These are phyloP conservation scores for Ganoderma leucocontextum DNA, from an alignment of 1,284 basidiomycete species.

Conservation along the genomic window DNA sequence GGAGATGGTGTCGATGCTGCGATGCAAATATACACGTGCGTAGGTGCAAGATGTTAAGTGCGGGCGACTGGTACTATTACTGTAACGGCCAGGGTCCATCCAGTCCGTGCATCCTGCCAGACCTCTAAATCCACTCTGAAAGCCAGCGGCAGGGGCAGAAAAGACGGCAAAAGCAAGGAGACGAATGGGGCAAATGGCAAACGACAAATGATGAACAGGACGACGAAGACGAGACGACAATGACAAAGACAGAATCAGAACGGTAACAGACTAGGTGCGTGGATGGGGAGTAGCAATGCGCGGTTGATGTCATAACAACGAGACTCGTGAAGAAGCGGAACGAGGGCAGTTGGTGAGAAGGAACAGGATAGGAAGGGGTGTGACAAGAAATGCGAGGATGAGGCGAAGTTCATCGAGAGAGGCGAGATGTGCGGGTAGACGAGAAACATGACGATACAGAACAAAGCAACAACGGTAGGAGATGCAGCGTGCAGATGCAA, in stretches of 20 bases:
- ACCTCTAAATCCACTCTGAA: neutral
- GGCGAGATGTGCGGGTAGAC: too few species aligned
- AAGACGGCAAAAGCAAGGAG: neutral
- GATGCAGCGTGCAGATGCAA: neutral
- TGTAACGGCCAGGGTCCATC: constrained; percentile 5
- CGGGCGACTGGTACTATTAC: neutral
- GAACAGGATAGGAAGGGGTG: neutral
- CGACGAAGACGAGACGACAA: neutral
- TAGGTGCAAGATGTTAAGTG: neutral
- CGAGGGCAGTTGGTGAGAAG: neutral
- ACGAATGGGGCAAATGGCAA: neutral
- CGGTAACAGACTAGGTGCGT: neutral
- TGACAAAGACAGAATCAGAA: neutral
- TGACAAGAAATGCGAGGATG: neutral
- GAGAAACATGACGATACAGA: neutral
- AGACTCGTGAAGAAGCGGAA: neutral
- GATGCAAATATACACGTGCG: constrained; percentile 6
- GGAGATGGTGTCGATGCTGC: neutral
- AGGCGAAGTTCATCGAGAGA: too few species aligned
- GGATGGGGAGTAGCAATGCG: neutral
- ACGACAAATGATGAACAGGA: neutral
- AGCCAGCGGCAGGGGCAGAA: neutral
- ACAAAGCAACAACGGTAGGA: neutral
- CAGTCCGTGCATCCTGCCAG: neutral
- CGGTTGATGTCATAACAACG: neutral